Evolutionary conservation across 768 basidiomycete genomes (phyloP).

Genomic region (Tylopilus felleus): DNA sequence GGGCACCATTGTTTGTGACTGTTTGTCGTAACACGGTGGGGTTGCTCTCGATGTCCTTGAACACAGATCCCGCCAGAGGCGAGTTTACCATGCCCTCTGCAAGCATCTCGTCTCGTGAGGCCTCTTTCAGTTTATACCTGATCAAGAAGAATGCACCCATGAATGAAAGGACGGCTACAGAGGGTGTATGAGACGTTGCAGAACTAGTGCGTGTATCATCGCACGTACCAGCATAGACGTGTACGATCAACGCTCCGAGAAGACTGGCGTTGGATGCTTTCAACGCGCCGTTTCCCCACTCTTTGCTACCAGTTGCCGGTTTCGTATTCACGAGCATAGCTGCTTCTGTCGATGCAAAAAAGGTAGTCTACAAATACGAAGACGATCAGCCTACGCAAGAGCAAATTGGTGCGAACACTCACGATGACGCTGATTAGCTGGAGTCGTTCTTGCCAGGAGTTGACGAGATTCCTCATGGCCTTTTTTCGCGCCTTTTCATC

Average conservation of each 20-base stretch:
- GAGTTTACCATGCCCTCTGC: conserved; percentile 33
- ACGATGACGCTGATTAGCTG: conserved; percentile 61
- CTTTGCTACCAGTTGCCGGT: conserved; percentile 22
- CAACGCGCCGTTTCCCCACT: conserved; percentile 13
- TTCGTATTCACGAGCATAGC: conserved; percentile 47
- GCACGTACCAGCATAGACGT: conserved; percentile 46
- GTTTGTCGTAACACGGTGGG: neutral
- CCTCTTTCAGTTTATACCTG: conserved; percentile 52
- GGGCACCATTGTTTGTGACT: neutral
- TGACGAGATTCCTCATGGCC: conserved; percentile 49
- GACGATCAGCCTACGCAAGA: neutral
- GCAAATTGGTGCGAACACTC: conserved; percentile 17
- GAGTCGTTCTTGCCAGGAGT: conserved; percentile 60
- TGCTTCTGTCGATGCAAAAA: conserved; percentile 58
- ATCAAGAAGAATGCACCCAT: conserved; percentile 54
- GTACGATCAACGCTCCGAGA: conserved; percentile 51
- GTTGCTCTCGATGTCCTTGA: conserved; percentile 15
- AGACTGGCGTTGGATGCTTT: conserved; percentile 45
- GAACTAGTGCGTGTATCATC: neutral
- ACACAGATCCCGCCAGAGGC: conserved; percentile 11
- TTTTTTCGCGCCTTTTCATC: conserved; percentile 45
- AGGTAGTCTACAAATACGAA: conserved; percentile 46
- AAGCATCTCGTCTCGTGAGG: conserved; percentile 44
- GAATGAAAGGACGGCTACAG: conserved; percentile 44
- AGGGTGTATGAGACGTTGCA: neutral